Evolutionary conservation across 2,329 filamentous ascomycete species (phyloP), one percentile per base, ranked within the genome.

Genomic region (Penicillium sp.): DNA sequence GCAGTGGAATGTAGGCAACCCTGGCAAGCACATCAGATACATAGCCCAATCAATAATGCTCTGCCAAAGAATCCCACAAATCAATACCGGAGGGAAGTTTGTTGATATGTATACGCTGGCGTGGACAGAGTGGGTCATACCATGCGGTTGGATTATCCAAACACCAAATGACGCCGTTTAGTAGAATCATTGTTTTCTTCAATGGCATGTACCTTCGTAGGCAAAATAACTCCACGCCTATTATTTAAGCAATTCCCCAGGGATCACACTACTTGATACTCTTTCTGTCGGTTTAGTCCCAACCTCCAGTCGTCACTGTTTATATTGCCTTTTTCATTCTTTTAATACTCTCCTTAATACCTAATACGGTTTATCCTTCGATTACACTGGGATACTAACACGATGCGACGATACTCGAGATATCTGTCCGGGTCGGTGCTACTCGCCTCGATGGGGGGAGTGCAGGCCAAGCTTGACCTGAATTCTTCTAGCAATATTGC

Each of bases 401-500:
- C 3, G 4, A 70, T 69, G 65, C 52, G 51, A 51, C 56, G 56
- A 26, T 48, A 58, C 22, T 54, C 52, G 37, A 55, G 46, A 8
- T 31, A 62, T 9, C 44, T 69, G 27, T 48, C 57, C 37, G 48
- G 63, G 23, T 51, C 60, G 3, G 54, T 61, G 31, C 54, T 66
- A 46, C 38, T 67, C 26, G 61, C 64, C 32, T 58, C 56, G 36
- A 34, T 71, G 27, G 55, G 63, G 28, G 56, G 57, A 42, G 66
- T 58, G 9, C 58, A 65, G 53, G 73, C 71, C 13, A 67, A 64
- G 20, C 66, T 80, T 55, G 67, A 74, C 50, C 50, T 76, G 4
- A 60, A 58, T n/a, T 72, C 74, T 1, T 57, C 61, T 1, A 71
- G 64, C 40, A 86, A 85, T 56, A 61, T 86, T 44, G 81, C 77